These are phyloP conservation scores for Mycena albidolilacea DNA, from an alignment of 768 basidiomycete genomes.

Conservation along the genomic window DNA sequence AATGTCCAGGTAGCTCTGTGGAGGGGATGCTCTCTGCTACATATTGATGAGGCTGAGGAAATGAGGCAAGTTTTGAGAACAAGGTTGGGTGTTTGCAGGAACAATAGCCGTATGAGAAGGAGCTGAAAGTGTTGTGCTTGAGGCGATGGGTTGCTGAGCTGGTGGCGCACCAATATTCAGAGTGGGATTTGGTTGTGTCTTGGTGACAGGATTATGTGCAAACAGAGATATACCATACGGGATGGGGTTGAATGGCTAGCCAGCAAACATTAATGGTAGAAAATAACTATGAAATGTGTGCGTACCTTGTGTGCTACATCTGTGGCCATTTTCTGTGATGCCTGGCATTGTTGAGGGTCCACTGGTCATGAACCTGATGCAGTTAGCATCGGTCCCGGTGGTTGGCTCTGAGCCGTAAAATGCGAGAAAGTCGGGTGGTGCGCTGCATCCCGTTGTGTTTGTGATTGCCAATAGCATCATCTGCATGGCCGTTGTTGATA, in stretches of 20 bases:
- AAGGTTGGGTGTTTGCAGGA: not conserved
- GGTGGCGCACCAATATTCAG: not conserved
- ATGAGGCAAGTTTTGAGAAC: not conserved
- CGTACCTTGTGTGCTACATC: slow-evolving; percentile 11
- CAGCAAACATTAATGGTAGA: not conserved
- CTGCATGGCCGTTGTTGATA: no score
- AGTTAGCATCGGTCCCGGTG: not conserved
- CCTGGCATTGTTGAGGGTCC: slow-evolving; percentile 3
- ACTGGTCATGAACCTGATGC: not conserved
- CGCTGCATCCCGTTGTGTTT: no score
- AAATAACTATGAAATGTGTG: not conserved
- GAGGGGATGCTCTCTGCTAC: slow-evolving; percentile 19
- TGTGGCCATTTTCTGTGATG: not conserved
- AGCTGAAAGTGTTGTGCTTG: not conserved
- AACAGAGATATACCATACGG: slow-evolving; percentile 35
- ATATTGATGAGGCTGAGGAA: slow-evolving; percentile 6
- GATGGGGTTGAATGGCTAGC: not conserved
- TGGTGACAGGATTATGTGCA: slow-evolving; percentile 15
- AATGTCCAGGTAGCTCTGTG: slow-evolving; percentile 8
- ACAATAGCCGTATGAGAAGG: not conserved
- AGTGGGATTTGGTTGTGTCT: not conserved
- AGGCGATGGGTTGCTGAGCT: not conserved
- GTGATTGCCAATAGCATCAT: no score
- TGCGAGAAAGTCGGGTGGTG: no score
- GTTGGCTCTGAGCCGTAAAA: not conserved